These are phyloP conservation scores for Megacollybia marginata DNA, from an alignment of 768 basidiomycete species.

Conservation along the genomic window DNA sequence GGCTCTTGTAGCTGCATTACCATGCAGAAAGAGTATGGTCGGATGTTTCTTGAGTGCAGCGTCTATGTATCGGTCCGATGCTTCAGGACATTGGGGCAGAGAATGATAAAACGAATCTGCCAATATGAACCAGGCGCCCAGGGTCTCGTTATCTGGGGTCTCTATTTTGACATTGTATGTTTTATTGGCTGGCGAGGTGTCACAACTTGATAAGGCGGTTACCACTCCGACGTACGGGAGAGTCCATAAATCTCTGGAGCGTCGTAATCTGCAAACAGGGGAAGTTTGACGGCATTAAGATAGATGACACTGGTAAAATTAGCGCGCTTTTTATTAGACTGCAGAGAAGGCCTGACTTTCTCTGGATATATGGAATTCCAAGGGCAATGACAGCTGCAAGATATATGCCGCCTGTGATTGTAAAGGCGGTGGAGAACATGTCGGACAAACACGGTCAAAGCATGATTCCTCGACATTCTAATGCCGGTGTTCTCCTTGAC, in stretches of 20 bases:
- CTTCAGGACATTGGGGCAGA: conserved; percentile 29
- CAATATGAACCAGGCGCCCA: conserved; percentile 86
- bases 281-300: conserved; percentile 58
- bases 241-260: conserved; percentile 74
- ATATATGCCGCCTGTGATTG: conserved; percentile 30
- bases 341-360: conserved; percentile 43
- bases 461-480: neutral
- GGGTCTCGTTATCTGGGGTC: conserved; percentile 68
- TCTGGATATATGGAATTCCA: conserved; percentile 58
- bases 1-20: conserved; percentile 81
- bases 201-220: neutral
- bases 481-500: neutral
- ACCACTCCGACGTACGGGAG: conserved; percentile 47
- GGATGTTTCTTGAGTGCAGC: conserved; percentile 52
- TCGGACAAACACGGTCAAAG: neutral
- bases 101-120: conserved; percentile 57
- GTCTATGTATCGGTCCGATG: conserved; percentile 35
- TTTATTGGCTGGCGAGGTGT: conserved; percentile 52
- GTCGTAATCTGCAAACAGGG: conserved; percentile 55
- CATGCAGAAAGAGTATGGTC: conserved; percentile 89
- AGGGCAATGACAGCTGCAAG: conserved; percentile 42
- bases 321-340: neutral
- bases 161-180: conserved; percentile 62
- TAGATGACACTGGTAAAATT: conserved; percentile 34
- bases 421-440: neutral